Percentiles rank a stretch among this genome's conserved stretches.
phyloP scores from a whole-genome alignment of 352 stramenopile genomes.

The Pythium coloratum region DNA sequence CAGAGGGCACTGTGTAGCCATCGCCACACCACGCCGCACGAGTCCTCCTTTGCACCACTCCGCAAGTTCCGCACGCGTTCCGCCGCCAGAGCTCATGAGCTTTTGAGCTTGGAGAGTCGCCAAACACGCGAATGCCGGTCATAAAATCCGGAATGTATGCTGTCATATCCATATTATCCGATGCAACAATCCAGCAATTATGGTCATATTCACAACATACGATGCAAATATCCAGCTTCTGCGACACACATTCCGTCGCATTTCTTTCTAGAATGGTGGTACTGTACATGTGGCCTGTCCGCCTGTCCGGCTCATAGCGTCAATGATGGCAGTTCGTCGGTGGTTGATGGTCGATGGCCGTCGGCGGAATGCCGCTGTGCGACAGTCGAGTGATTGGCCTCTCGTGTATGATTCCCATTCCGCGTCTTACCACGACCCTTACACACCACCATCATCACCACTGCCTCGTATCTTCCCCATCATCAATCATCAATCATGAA shows the following conservation, averaged over 20 bases:
- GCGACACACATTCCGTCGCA: slow-evolving; percentile 4
- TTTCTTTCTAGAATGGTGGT: not conserved
- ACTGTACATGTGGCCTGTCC: not conserved
- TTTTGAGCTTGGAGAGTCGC: not conserved
- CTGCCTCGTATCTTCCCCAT: not conserved
- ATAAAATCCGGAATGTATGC: slow-evolving; percentile 3
- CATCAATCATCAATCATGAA: not conserved
- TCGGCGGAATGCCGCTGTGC: not conserved
- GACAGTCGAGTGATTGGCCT: not conserved
- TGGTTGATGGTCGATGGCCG: no score
- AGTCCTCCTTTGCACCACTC: not conserved
- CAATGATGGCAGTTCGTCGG: no score
- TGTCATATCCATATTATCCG: not conserved
- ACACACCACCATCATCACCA: slow-evolving; percentile 1
- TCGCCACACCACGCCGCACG: not conserved
- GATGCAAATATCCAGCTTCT: slow-evolving; percentile 8
- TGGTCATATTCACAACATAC: slow-evolving; percentile 1
- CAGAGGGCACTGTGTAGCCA: not conserved
- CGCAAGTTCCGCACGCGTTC: not conserved
- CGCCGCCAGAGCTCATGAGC: not conserved
- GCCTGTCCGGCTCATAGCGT: no score
- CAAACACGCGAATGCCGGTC: not conserved
- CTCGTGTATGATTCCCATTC: not conserved
- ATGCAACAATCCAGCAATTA: not conserved
- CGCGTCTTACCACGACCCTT: not conserved